Percentiles rank a stretch among this genome's conserved stretches.
Evolutionary conservation across 1,284 basidiomycete species (phyloP).

Genomic region (Neonothopanus nambi): DNA sequence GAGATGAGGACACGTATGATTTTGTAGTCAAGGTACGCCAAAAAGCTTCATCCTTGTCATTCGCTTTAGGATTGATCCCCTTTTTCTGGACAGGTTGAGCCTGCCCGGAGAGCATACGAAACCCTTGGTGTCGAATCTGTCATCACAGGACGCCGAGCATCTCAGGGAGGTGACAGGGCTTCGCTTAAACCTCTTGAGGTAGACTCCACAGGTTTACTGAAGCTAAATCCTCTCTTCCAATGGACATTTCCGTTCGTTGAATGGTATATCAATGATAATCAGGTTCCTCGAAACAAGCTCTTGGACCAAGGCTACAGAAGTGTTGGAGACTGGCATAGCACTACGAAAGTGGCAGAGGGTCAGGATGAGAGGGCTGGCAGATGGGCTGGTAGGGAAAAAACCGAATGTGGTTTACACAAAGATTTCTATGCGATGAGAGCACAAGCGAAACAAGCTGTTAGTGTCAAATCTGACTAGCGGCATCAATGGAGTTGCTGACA

Average conservation of each 20-base stretch:
- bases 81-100: constrained; percentile 72
- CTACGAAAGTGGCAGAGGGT: constrained; percentile 67
- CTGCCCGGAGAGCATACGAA: constrained; percentile 86
- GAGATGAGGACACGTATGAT: constrained; percentile 88
- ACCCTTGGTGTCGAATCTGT: constrained; percentile 83
- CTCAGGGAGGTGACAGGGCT: constrained; percentile 89
- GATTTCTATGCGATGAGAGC: constrained; percentile 78
- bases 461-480: background rate
- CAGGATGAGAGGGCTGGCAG: constrained; percentile 88
- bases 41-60: background rate
- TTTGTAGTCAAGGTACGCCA: constrained; percentile 83
- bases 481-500: background rate
- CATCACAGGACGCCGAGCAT: constrained; percentile 91
- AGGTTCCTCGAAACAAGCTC: constrained; percentile 88
- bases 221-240: constrained; percentile 91
- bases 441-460: constrained; percentile 36
- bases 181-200: constrained; percentile 86
- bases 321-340: constrained; percentile 98
- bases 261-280: constrained; percentile 81
- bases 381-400: constrained; percentile 92
- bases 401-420: constrained; percentile 93
- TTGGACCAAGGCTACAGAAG: constrained; percentile 92
- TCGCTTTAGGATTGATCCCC: constrained; percentile 9
- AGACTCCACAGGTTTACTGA: constrained; percentile 89
- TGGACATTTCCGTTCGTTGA: constrained; percentile 91